phyloP scores from a whole-genome alignment of 495 filamentous ascomycete species.

The Podospora anserina region DNA sequence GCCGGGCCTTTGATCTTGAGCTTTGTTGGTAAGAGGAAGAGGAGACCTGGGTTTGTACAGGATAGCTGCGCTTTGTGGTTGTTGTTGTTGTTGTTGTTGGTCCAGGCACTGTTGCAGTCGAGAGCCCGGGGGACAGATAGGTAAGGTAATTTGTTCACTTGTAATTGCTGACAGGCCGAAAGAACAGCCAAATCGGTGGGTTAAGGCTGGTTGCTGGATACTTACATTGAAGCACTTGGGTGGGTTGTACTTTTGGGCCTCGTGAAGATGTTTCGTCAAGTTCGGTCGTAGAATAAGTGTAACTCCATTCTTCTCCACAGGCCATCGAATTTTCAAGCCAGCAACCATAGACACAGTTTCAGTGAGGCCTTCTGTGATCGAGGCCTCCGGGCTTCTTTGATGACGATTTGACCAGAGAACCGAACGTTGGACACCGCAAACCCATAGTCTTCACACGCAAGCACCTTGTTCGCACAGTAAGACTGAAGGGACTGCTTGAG shows the following conservation, averaged over 20 bases:
- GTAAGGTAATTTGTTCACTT: too few relatives aligned
- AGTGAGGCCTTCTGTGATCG: background rate
- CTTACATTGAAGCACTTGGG: constrained; percentile 9
- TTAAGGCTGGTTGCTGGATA: constrained; percentile 6
- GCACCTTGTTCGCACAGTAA: background rate
- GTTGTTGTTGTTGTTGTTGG: too few relatives aligned
- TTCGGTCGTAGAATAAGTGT: background rate
- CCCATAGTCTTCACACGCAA: background rate
- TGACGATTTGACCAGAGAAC: background rate
- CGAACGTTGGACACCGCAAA: background rate
- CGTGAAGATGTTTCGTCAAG: background rate
- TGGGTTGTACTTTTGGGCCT: constrained; percentile 8
- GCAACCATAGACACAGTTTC: background rate
- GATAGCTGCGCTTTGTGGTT: too few relatives aligned
- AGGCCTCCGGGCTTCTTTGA: background rate
- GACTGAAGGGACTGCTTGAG: background rate
- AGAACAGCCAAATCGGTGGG: background rate
- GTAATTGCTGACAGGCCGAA: background rate
- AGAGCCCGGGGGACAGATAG: too few relatives aligned
- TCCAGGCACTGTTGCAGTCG: too few relatives aligned
- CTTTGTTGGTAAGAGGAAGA: too few relatives aligned
- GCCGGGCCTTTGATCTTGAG: too few relatives aligned
- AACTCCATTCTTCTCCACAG: background rate
- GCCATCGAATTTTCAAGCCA: background rate
- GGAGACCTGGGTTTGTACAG: too few relatives aligned